Percentiles rank a stretch among this genome's conserved stretches.
These are phyloP conservation scores for Penicillium sp. DNA, from an alignment of 2,329 filamentous ascomycete species.

Conservation along the genomic window DNA sequence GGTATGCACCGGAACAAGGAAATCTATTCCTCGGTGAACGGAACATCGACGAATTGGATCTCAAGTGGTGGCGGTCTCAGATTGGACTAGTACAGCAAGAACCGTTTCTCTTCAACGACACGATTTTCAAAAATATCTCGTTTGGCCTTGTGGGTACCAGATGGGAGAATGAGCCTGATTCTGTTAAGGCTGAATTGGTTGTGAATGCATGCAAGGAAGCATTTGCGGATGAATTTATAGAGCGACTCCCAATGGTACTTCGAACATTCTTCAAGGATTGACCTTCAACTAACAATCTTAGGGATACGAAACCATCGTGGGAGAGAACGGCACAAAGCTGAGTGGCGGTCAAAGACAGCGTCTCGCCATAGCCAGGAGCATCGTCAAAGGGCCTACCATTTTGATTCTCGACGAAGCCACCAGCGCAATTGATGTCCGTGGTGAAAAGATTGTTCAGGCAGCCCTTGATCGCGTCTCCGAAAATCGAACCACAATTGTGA, in stretches of 20 bases:
- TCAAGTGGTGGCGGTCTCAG: slow-evolving; percentile 57
- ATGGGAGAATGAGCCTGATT: slow-evolving; percentile 67
- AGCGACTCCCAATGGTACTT: slow-evolving; percentile 66
- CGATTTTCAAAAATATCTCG: slow-evolving; percentile 87
- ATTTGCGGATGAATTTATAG: slow-evolving; percentile 92
- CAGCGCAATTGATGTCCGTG: slow-evolving; percentile 89
- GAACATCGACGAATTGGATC: slow-evolving; percentile 61
- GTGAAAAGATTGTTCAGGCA: slow-evolving; percentile 90
- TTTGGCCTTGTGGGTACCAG: slow-evolving; percentile 84
- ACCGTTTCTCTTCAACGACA: slow-evolving; percentile 84
- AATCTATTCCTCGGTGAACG: slow-evolving; percentile 78
- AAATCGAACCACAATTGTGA: slow-evolving; percentile 91
- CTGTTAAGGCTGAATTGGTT: slow-evolving; percentile 70
- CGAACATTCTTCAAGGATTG: no score
- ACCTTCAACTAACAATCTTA: background rate
- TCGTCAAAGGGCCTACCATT: slow-evolving; percentile 89
- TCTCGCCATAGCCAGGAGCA: slow-evolving; percentile 87
- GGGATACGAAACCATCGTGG: slow-evolving; percentile 89
- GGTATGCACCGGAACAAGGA: slow-evolving; percentile 87
- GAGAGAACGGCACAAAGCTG: slow-evolving; percentile 86
- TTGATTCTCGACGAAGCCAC: slow-evolving; percentile 94
- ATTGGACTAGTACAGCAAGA: slow-evolving; percentile 85
- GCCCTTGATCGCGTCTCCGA: slow-evolving; percentile 85
- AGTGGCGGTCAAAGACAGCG: slow-evolving; percentile 97
- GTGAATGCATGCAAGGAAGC: slow-evolving; percentile 85